phyloP scores from a whole-genome alignment of 768 basidiomycete genomes.

The Rhizopogon sp. region DNA sequence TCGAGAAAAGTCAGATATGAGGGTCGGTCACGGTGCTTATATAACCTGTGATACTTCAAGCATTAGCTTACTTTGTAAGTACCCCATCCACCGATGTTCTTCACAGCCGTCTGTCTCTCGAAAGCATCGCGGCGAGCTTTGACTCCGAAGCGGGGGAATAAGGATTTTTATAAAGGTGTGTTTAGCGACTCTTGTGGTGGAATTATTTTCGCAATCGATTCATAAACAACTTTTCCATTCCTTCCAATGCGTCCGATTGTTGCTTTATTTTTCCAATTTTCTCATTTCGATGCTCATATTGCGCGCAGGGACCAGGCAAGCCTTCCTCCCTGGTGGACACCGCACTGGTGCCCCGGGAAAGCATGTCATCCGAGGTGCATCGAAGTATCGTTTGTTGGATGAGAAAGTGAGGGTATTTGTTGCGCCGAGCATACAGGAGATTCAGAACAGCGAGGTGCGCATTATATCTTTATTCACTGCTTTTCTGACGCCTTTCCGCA shows the following conservation, averaged over 20 bases:
- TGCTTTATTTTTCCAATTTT: not conserved
- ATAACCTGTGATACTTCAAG: not conserved
- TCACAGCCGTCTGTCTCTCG: conserved; percentile 62
- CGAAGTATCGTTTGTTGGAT: conserved; percentile 79
- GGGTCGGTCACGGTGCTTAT: not conserved
- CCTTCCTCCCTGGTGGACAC: conserved; percentile 75
- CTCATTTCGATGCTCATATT: not conserved
- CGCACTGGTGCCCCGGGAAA: conserved; percentile 88
- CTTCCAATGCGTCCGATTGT: not conserved
- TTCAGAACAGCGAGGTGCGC: conserved; percentile 54
- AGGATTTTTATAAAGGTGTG: conserved; percentile 96
- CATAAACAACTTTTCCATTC: not conserved
- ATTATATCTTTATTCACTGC: not conserved
- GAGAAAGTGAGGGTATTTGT: conserved; percentile 81
- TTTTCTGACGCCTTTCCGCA: not conserved
- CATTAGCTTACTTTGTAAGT: no score
- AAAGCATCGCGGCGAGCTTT: conserved; percentile 84
- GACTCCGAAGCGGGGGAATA: conserved; percentile 86
- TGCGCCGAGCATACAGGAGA: conserved; percentile 66
- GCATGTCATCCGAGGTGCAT: conserved; percentile 70
- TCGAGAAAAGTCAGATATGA: not conserved
- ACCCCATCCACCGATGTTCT: conserved; percentile 44
- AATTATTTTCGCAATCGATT: not conserved
- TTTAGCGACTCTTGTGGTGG: not conserved
- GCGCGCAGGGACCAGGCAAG: conserved; percentile 71